Evolutionary conservation across 148 eudicot species (phyloP), one percentile per base, ranked within the genome.

Genomic region (Linanthus parryae): DNA sequence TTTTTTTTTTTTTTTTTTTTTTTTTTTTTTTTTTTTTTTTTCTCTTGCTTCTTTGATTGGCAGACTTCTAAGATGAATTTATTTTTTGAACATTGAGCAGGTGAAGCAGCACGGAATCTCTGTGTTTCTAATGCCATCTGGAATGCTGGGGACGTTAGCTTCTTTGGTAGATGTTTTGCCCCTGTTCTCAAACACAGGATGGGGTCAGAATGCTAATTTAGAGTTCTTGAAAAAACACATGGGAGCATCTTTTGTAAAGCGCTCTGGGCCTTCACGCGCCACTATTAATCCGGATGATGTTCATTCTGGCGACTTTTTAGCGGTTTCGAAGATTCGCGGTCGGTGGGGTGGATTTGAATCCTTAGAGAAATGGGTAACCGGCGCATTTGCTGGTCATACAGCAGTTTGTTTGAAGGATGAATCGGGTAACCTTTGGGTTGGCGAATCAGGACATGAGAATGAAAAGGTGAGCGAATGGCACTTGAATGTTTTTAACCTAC

Each of bases 341-440:
- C 83, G 98, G 52, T 92, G 98, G 98, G 98, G 98, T 68, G 98
- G 96, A 65, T 92, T 92, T 68, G 98, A 92, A 63, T 87, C 98
- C 19, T 76, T 92, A 25, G 98, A 92, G 77, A 92, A 92, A 71
- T 92, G 98, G 98, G 96, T 92, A 22, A 92, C 98, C 0, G 98
- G 98, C 48, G 94, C 98, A 44, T 92, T 92, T 72, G 96, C 98
- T 58, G 98, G 98, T 62, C 98, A 92, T 45, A 92, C 98, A 22
- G 90, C 98, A 2, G 98, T 92, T 68, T 92, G 98, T 69, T 59
- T 92, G 68, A 92, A 92, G 70, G 98, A 92, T 57, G 88, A 92
- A 34, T 16, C 38, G 37, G 98, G 98, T 17, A 79, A 84, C 26
- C 85, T 92, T 48, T 92, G 96, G 96, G 96, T 92, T 73, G 96